phyloP scores from a whole-genome alignment of 2,329 filamentous ascomycete genomes.

The Pseudopyricularia javanii region DNA sequence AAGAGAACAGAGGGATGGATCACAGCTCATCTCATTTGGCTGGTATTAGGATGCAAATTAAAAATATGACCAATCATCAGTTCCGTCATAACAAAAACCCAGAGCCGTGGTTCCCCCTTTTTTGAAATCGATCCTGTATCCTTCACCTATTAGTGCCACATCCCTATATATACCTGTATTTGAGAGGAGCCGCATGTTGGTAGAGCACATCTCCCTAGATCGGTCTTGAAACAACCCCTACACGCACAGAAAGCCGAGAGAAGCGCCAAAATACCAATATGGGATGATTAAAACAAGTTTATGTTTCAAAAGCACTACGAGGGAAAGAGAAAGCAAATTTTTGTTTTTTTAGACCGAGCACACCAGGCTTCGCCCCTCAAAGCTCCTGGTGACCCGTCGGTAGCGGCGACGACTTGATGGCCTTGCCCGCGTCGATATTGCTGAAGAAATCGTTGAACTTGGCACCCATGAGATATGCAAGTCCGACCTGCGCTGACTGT shows the following conservation, averaged over 20 bases:
- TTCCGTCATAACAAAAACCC: no score
- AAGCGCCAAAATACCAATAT: no score
- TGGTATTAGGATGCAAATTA: neutral
- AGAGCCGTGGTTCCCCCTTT: no score
- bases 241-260: no score
- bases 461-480: slow-evolving; percentile 71
- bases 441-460: slow-evolving; percentile 61
- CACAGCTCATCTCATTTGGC: neutral
- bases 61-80: neutral
- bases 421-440: slow-evolving; percentile 26
- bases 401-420: neutral
- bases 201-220: neutral
- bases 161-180: neutral
- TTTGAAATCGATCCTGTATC: neutral
- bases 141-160: neutral
- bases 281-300: neutral
- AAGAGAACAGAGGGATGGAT: neutral
- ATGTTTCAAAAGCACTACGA: neutral
- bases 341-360: no score
- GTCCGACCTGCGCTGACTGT: slow-evolving; percentile 45
- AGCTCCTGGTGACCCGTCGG: slow-evolving; percentile 17
- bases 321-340: neutral
- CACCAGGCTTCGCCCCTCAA: no score
- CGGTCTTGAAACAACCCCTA: neutral
- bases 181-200: neutral